Conservation (phyloP, 805 yeast genomes). For the Starmerella sirachaensis region DNA sequence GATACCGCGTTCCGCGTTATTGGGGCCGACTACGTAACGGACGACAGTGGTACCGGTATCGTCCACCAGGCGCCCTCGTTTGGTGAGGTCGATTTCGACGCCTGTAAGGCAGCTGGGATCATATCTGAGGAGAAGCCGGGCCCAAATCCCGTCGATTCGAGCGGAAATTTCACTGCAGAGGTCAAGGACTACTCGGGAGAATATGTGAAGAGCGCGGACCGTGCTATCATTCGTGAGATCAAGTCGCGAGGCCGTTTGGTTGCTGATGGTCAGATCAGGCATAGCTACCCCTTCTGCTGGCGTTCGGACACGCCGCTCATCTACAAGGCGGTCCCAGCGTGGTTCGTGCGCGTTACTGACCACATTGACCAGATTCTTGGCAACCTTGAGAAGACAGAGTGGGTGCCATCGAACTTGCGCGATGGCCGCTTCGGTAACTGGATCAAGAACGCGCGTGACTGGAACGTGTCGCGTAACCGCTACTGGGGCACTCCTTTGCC, state of each 20-base stretch:
- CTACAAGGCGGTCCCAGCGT: constrained; percentile 94
- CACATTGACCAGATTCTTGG: constrained; percentile 80
- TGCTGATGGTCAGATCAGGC: constrained; percentile 72
- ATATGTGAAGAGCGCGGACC: constrained; percentile 93
- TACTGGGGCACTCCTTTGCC: constrained; percentile 99
- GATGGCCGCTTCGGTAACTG: constrained; percentile 95
- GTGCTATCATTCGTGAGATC: constrained; percentile 71
- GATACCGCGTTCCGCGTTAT: constrained; percentile 75
- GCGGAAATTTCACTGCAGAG: constrained; percentile 68
- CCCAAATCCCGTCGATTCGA: constrained; percentile 92
- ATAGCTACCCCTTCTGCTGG: constrained; percentile 99
- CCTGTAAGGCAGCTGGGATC: constrained; percentile 63
- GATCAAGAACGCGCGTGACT: constrained; percentile 98
- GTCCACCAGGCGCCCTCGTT: constrained; percentile 98
- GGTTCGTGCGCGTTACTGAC: constrained; percentile 89
- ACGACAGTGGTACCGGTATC: constrained; percentile 96
- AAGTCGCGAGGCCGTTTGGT: constrained; percentile 67
- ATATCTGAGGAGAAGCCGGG: constrained; percentile 56
- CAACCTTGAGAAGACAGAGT: constrained; percentile 72
- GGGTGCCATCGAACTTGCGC: constrained; percentile 88
- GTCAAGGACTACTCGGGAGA: constrained; percentile 67
- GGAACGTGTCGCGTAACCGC: constrained; percentile 97
- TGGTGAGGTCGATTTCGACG: constrained; percentile 96
- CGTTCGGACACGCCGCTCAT: constrained; percentile 96
- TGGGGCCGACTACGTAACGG: constrained; percentile 71